phyloP scores from a whole-genome alignment of 768 basidiomycete species.

The Amylocystis lapponica region DNA sequence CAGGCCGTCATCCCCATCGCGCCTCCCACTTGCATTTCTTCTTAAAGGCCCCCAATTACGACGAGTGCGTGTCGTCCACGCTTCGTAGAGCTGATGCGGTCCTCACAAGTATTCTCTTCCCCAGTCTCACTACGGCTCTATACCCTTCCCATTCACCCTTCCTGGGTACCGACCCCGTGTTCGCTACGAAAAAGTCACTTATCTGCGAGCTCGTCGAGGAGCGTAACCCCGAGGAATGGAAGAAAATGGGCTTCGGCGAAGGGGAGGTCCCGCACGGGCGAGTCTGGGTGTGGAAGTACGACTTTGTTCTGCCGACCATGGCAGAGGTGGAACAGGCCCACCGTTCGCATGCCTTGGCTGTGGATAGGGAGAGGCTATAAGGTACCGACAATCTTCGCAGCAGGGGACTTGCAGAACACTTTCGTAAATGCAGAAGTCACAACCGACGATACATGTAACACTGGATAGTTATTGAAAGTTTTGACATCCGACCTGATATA shows the following conservation, averaged over 20 bases:
- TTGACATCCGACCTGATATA: no score
- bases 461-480: no score
- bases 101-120: not conserved
- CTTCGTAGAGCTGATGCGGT: not conserved
- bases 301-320: conserved; percentile 25
- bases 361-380: no score
- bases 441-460: no score
- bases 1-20: conserved; percentile 28
- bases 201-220: conserved; percentile 25
- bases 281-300: conserved; percentile 29
- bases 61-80: conserved; percentile 17
- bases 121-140: conserved; percentile 26
- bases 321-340: conserved; percentile 25
- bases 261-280: conserved; percentile 24
- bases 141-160: conserved; percentile 31
- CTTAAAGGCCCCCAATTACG: conserved; percentile 29
- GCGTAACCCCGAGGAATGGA: conserved; percentile 22
- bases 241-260: conserved; percentile 24
- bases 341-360: no score
- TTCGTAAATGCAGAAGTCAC: no score
- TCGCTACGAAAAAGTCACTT: conserved; percentile 30
- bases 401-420: no score
- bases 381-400: no score
- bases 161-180: conserved; percentile 31
- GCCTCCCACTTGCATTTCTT: conserved; percentile 30